Evolutionary conservation across 371 early-diverging fungal genomes (phyloP).

Genomic region (Gilbertella persicaria): DNA sequence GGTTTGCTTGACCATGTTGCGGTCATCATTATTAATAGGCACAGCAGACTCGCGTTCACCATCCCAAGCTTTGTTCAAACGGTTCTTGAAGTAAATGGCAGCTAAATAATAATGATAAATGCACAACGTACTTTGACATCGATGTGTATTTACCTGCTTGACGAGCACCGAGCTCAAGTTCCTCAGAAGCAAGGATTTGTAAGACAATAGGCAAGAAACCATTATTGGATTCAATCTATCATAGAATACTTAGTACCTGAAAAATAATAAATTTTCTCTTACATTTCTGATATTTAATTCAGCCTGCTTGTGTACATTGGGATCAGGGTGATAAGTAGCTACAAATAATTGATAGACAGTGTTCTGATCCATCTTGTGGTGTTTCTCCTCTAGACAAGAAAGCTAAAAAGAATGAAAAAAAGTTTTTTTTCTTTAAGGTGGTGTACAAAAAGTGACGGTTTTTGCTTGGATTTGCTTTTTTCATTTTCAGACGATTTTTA

Average conservation of each 20-base stretch:
- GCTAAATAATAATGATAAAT: conserved; percentile 44
- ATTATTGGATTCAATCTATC: conserved; percentile 58
- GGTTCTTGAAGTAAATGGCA: conserved; percentile 94
- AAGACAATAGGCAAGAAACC: conserved; percentile 72
- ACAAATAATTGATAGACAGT: conserved; percentile 61
- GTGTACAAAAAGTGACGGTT: too few species aligned
- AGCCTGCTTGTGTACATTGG: conserved; percentile 66
- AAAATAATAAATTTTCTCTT: conserved; percentile 1
- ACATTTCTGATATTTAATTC: conserved; percentile 50
- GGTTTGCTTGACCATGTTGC: conserved; percentile 69
- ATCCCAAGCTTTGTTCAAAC: conserved; percentile 79
- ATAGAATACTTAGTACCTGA: neutral
- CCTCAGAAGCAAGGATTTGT: conserved; percentile 70
- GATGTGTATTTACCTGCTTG: conserved; percentile 68
- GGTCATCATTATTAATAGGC: conserved; percentile 75
- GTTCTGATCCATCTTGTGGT: conserved; percentile 39
- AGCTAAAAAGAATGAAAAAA: too few species aligned
- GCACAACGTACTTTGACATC: conserved; percentile 1
- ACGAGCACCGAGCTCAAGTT: conserved; percentile 65
- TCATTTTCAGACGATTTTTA: too few species aligned
- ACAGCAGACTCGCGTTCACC: conserved; percentile 31
- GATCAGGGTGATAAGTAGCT: conserved; percentile 73
- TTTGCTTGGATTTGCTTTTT: too few species aligned
- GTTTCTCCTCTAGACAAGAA: too few species aligned
- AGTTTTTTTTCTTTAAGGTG: too few species aligned